phyloP scores from a whole-genome alignment of 306 rosid species.

The Trichosanthes truncata region DNA sequence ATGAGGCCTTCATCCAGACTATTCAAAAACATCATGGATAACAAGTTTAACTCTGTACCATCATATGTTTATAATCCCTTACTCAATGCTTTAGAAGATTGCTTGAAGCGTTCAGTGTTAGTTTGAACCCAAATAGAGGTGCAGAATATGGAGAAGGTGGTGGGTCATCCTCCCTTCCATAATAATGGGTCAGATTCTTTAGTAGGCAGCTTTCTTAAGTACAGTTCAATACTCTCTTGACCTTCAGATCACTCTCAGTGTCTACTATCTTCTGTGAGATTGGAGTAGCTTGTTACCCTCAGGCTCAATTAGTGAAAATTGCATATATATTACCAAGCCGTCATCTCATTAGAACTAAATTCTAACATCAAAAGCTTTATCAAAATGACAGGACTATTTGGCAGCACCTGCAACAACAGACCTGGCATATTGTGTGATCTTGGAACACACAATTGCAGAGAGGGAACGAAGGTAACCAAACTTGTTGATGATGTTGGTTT shows the following conservation, averaged over 20 bases:
- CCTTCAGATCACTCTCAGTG: not conserved
- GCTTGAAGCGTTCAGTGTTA: not conserved
- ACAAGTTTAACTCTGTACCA: not conserved
- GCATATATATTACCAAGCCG: not conserved
- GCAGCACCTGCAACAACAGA: constrained; percentile 74
- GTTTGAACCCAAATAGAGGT: not conserved
- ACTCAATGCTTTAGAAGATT: not conserved
- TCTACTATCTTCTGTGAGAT: not conserved
- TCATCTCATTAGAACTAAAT: not conserved
- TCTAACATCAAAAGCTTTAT: constrained; percentile 23
- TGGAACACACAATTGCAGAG: constrained; percentile 97
- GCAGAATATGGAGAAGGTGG: not conserved
- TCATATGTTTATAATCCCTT: not conserved
- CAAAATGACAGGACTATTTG: constrained; percentile 73
- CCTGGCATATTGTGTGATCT: constrained; percentile 81
- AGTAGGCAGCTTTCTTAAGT: not conserved
- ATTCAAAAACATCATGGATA: not conserved
- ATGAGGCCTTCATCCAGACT: not conserved
- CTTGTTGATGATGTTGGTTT: constrained; percentile 13
- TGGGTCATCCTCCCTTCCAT: not conserved
- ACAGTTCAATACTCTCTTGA: not conserved
- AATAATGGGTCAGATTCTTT: not conserved
- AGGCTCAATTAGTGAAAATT: not conserved
- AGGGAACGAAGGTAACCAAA: constrained; percentile 94
- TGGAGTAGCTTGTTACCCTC: not conserved